Conservation (phyloP, 148 eudicot species). For the Spergularia marina region DNA sequence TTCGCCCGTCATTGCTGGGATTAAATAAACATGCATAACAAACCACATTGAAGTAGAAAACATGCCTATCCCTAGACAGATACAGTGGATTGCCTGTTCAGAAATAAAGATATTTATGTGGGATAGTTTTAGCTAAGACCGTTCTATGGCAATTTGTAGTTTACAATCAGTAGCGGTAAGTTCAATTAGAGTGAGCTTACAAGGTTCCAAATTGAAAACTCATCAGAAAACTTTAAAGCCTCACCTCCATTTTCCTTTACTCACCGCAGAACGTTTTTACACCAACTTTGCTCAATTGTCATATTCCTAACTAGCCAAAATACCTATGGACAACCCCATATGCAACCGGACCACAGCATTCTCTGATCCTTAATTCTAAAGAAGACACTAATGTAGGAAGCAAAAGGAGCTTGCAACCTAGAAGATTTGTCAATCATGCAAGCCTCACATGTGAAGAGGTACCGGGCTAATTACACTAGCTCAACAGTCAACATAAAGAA, state of each 20-base stretch:
- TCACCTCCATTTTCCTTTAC: not conserved
- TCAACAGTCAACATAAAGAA: not conserved
- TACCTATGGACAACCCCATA: not conserved
- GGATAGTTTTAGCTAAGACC: not conserved
- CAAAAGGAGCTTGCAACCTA: not conserved
- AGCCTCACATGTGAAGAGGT: not conserved
- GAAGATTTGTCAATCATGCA: not conserved
- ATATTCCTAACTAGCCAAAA: not conserved
- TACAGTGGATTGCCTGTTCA: not conserved
- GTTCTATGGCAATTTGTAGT: not conserved
- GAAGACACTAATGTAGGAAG: not conserved
- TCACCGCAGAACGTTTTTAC: not conserved
- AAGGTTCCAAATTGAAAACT: not conserved
- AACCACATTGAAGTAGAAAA: not conserved
- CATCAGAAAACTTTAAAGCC: not conserved
- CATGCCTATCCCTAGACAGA: not conserved
- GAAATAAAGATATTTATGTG: not conserved
- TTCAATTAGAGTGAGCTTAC: not conserved
- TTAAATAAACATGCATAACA: not conserved
- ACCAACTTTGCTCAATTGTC: not conserved
- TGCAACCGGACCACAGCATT: not conserved
- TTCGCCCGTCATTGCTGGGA: not conserved
- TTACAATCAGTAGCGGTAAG: not conserved
- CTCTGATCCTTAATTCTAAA: not conserved
- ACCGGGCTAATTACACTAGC: not conserved